Conservation (phyloP, 2,329 filamentous ascomycete genomes). For the Nemania serpens region DNA sequence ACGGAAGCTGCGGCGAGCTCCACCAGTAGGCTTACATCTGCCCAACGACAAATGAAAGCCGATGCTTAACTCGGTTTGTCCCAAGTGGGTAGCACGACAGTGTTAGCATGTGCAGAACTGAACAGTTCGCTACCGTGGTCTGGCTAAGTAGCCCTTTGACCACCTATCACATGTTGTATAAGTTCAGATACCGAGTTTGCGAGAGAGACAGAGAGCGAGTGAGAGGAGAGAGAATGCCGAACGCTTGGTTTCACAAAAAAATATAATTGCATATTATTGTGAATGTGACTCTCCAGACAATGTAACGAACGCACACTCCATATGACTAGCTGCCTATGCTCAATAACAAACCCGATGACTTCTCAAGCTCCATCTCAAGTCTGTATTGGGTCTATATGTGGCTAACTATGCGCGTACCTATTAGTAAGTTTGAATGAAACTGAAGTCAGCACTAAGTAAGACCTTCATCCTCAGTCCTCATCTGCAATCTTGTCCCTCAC, state of each 20-base stretch:
- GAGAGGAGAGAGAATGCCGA: neutral
- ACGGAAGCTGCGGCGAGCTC: constrained; percentile 11
- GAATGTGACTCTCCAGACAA: neutral
- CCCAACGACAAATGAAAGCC: constrained; percentile 15
- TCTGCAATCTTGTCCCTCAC: constrained; percentile 42
- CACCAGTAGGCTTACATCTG: constrained; percentile 10
- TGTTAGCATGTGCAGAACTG: constrained; percentile 19
- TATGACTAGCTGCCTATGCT: neutral
- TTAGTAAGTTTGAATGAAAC: neutral
- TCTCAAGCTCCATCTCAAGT: neutral
- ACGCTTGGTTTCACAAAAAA: constrained; percentile 11
- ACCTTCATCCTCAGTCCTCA: constrained; percentile 34
- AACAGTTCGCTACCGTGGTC: constrained; percentile 12
- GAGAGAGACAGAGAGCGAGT: neutral
- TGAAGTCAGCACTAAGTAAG: neutral
- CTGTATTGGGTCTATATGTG: neutral
- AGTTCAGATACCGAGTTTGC: constrained; percentile 24
- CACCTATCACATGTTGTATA: constrained; percentile 24
- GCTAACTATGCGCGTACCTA: neutral
- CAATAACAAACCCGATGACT: neutral
- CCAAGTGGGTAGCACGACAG: constrained; percentile 30
- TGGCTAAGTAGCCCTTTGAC: constrained; percentile 26
- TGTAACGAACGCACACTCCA: neutral
- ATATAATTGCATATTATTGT: neutral
- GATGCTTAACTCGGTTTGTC: constrained; percentile 24